Percentiles rank a stretch among this genome's conserved stretches.
Evolutionary conservation across 202 grass and related monocot species (phyloP).

Genomic region (Elaeis oleifera): DNA sequence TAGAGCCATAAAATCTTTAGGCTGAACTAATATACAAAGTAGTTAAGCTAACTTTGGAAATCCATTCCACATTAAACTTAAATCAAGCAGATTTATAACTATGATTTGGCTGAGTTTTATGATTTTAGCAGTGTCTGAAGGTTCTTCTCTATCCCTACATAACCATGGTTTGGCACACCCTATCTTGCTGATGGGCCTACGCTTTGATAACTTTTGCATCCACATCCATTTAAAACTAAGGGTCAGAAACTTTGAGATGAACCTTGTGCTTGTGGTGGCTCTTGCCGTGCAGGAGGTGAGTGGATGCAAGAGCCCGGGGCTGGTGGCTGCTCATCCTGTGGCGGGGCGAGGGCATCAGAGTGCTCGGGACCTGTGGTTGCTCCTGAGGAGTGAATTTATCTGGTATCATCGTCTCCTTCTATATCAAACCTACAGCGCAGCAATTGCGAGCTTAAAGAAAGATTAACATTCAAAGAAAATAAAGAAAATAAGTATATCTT

Average conservation of each 20-base stretch:
- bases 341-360: slow-evolving; percentile 42
- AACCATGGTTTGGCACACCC: too few species aligned
- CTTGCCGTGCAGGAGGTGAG: slow-evolving; percentile 12
- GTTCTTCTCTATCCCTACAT: too few species aligned
- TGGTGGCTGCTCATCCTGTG: slow-evolving; percentile 22
- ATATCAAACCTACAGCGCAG: slow-evolving; percentile 70
- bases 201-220: too few species aligned
- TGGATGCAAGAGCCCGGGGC: slow-evolving; percentile 5
- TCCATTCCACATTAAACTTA: too few species aligned
- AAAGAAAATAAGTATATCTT: slow-evolving; percentile 14
- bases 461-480: background rate
- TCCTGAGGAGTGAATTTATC: slow-evolving; percentile 44
- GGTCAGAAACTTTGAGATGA: background rate
- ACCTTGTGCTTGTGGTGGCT: background rate
- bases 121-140: too few species aligned
- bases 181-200: too few species aligned
- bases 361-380: slow-evolving; percentile 40
- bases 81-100: too few species aligned
- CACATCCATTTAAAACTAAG: too few species aligned
- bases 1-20: too few species aligned
- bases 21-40: too few species aligned
- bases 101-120: too few species aligned
- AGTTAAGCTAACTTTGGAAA: too few species aligned
- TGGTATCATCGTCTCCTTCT: slow-evolving; percentile 65
- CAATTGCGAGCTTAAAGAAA: slow-evolving; percentile 18